Evolutionary conservation across 306 rosid genomes (phyloP), one percentile per base, ranked within the genome.

Genomic region (Fragaria iinumae): DNA sequence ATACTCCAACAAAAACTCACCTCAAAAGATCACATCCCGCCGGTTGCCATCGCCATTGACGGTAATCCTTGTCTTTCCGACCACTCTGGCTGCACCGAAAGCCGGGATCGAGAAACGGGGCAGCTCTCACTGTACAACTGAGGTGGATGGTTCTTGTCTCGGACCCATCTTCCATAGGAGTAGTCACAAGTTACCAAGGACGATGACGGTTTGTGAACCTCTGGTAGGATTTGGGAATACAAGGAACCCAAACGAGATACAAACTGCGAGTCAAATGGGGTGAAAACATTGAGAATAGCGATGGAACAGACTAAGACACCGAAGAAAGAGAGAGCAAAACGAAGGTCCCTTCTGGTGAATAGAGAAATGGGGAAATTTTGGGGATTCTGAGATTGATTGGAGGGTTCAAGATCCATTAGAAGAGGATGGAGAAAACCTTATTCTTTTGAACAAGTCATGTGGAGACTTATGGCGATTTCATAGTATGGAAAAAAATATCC

Each of bases 41-140:
- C 1, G 97, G 97, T 39, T 89, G 93, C 98, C 97, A 92, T 70
- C 90, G 82, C 99, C 99, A 89, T 72, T 84, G 76, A 4, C 86
- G 88, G 59, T 76, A 92, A 20, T 71, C 82, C 2, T 85, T 67
- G 76, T 91, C 86, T 66, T 48, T 84, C 34, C 99, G 82, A 8
- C 98, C 96, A 43, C 84, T 92, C 39, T 47, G 83, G 47, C 23
- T 73, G 81, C 99, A 96, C 78, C 90, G 92, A 71, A 96, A 96
- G 13, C 99, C 99, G 0, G 93, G 94, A 82, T 96, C 99, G 20
- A 92, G 86, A 77, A 91, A 96, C 4, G 84, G n/a, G 91, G 62
- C 99, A 96, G 10, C 49, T 80, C 79, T 96, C 99, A 2, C 75
- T 63, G 80, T 96, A 96, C 0, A 76, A 77, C 45, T 69, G 73